Evolutionary conservation across 164 flowering plant genomes (phyloP).

Genomic region (Nymphaea colorata): DNA sequence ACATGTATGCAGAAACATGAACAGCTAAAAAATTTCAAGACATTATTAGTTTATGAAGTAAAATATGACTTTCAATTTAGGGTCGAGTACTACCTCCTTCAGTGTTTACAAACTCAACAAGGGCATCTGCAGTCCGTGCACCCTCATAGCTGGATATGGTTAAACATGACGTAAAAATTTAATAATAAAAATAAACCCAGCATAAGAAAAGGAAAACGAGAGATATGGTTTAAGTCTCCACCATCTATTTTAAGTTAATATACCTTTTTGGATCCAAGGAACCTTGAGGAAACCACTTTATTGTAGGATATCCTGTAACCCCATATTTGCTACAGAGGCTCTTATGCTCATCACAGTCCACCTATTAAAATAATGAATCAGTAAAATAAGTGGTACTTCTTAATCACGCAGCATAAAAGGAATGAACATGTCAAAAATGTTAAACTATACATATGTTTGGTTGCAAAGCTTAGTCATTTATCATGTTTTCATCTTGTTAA

Average conservation of each 20-base stretch:
- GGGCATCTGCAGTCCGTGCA: slow-evolving; percentile 75
- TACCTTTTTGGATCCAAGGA: slow-evolving; percentile 93
- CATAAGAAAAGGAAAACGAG: not conserved
- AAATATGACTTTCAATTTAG: not conserved
- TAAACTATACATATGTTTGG: no score
- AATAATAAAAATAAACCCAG: not conserved
- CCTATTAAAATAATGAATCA: slow-evolving; percentile 22
- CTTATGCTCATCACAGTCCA: slow-evolving; percentile 96
- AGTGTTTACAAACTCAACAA: slow-evolving; percentile 68
- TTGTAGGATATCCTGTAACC: slow-evolving; percentile 86
- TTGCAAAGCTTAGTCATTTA: no score
- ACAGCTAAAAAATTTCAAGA: not conserved
- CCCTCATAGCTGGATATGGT: slow-evolving; percentile 68
- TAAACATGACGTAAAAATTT: not conserved
- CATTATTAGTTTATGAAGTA: no score
- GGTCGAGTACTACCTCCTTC: slow-evolving; percentile 60
- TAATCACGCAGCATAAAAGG: no score
- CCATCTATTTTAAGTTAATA: slow-evolving; percentile 10
- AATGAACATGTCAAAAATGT: no score
- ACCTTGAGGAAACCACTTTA: slow-evolving; percentile 92
- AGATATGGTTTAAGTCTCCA: not conserved
- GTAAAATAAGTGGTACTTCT: no score
- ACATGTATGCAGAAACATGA: not conserved
- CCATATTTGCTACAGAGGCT: slow-evolving; percentile 67
- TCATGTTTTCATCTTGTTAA: no score